Conservation (phyloP, 2,329 filamentous ascomycete genomes). For the Beauveria sp. region DNA sequence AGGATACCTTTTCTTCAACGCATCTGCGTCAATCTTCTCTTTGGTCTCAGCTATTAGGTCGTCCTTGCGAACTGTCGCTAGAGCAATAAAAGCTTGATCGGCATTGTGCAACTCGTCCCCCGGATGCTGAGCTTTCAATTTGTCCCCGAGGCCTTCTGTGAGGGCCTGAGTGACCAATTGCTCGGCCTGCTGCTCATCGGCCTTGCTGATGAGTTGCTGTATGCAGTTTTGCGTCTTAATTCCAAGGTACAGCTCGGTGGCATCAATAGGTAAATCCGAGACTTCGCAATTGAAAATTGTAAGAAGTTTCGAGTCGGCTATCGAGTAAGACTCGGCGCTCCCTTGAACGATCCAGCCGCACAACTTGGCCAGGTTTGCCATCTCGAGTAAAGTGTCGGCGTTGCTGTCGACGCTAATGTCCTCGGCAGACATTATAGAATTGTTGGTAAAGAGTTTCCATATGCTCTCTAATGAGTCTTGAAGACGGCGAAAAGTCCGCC, state of each 20-base stretch:
- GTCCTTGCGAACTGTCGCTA: constrained; percentile 26
- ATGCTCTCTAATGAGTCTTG: constrained; percentile 26
- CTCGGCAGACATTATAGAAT: constrained; percentile 25
- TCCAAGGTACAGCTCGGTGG: constrained; percentile 37
- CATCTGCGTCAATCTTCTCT: constrained; percentile 13
- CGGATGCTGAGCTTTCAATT: constrained; percentile 28
- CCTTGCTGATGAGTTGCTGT: constrained; percentile 40
- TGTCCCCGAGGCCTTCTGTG: constrained; percentile 46
- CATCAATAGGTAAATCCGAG: constrained; percentile 34
- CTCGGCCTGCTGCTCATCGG: constrained; percentile 41
- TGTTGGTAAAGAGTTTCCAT: constrained; percentile 26
- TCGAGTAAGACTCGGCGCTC: constrained; percentile 30
- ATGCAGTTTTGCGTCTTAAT: constrained; percentile 47
- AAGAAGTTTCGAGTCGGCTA: constrained; percentile 39
- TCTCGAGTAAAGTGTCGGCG: constrained; percentile 30
- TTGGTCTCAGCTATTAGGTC: constrained; percentile 22
- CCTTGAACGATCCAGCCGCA: constrained; percentile 32
- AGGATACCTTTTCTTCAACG: constrained; percentile 32
- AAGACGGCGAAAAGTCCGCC: constrained; percentile 24
- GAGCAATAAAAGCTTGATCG: constrained; percentile 27
- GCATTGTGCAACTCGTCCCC: constrained; percentile 25
- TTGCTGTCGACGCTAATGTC: constrained; percentile 29
- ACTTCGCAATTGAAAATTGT: constrained; percentile 36
- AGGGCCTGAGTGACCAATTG: constrained; percentile 50
- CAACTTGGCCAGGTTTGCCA: constrained; percentile 43